These are phyloP conservation scores for Hyaloscypha variabilis DNA, from an alignment of 495 filamentous ascomycete species.

Conservation along the genomic window DNA sequence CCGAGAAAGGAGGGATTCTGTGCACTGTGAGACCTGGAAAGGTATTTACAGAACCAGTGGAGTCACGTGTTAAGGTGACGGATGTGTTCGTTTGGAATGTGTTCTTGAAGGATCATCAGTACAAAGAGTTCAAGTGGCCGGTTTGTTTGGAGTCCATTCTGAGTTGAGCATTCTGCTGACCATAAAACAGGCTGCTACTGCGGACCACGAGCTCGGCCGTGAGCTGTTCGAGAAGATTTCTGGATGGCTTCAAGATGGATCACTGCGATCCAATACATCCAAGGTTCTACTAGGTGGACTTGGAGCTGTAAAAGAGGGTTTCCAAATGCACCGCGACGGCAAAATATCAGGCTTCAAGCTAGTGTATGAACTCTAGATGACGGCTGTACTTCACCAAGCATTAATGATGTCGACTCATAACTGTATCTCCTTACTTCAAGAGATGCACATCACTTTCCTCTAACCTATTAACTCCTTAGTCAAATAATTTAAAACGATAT, in stretches of 20 bases:
- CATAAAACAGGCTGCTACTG: neutral
- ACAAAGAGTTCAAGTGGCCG: conserved; percentile 2
- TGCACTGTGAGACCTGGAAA: conserved; percentile 1
- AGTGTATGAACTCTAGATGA: too few species aligned
- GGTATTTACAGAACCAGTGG: neutral
- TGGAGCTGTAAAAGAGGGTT: neutral
- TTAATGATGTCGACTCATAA: too few species aligned
- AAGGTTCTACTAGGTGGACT: neutral
- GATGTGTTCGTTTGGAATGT: conserved; percentile 1
- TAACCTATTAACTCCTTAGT: too few species aligned
- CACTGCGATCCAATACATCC: neutral
- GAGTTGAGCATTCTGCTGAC: neutral
- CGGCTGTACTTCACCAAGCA: too few species aligned
- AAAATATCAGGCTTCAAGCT: conserved; percentile 3
- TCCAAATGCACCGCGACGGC: neutral
- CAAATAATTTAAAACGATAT: too few species aligned
- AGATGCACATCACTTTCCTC: too few species aligned
- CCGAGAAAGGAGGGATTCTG: neutral
- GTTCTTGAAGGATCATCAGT: neutral
- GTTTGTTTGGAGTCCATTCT: neutral
- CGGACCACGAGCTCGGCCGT: neutral
- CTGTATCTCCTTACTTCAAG: too few species aligned
- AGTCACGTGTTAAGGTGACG: neutral
- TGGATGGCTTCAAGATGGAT: neutral
- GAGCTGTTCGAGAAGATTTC: conserved; percentile 5